phyloP scores from a whole-genome alignment of 2,329 filamentous ascomycete species.

The Verticillium longisporum region DNA sequence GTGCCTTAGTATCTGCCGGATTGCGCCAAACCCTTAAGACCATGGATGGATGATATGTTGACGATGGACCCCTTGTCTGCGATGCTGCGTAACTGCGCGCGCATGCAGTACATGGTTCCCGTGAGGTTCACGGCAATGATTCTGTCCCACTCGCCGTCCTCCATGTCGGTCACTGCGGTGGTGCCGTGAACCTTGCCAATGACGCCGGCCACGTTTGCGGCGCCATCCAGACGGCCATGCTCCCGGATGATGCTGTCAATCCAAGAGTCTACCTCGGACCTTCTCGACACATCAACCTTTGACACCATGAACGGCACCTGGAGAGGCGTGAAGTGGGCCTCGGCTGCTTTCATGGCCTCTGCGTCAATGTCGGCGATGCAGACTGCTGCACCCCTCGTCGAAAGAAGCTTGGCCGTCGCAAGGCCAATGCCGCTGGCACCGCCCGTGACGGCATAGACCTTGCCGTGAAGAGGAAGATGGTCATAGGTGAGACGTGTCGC shows the following conservation, averaged over 20 bases:
- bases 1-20: slow-evolving; percentile 10
- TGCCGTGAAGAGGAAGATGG: slow-evolving; percentile 15
- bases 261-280: slow-evolving; percentile 34
- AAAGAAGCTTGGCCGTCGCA: slow-evolving; percentile 29
- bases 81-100: slow-evolving; percentile 28
- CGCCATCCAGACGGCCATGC: slow-evolving; percentile 37
- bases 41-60: slow-evolving; percentile 38
- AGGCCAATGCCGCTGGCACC: slow-evolving; percentile 37
- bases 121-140: slow-evolving; percentile 31
- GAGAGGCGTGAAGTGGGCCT: slow-evolving; percentile 20
- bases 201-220: slow-evolving; percentile 38
- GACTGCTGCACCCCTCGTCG: slow-evolving; percentile 27
- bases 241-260: slow-evolving; percentile 27
- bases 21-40: slow-evolving; percentile 17
- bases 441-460: slow-evolving; percentile 33
- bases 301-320: slow-evolving; percentile 20
- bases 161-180: slow-evolving; percentile 31
- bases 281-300: slow-evolving; percentile 32
- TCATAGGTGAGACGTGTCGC: neutral
- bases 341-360: slow-evolving; percentile 19
- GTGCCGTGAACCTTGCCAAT: slow-evolving; percentile 36
- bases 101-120: slow-evolving; percentile 32
- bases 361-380: slow-evolving; percentile 30
- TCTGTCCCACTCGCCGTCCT: slow-evolving; percentile 33
- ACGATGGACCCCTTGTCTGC: slow-evolving; percentile 41